Conservation (phyloP, 2,329 filamentous ascomycete species). For the Aspergillus sp. region DNA sequence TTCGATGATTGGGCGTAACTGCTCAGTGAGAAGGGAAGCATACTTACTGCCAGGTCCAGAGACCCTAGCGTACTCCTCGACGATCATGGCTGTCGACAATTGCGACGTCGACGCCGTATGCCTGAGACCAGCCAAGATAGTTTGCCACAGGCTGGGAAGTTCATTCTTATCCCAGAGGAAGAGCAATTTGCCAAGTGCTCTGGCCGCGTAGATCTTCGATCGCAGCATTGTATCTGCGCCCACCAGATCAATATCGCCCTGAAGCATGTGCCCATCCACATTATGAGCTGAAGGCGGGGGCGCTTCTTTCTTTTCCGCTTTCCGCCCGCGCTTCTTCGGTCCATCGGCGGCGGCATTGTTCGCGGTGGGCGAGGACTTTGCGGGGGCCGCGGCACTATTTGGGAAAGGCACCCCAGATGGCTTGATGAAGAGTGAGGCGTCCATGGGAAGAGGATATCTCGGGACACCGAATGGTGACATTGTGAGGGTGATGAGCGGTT, state of each 20-base stretch:
- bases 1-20: constrained; percentile 76
- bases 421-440: constrained; percentile 83
- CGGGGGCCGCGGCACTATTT: constrained; percentile 40
- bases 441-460: constrained; percentile 89
- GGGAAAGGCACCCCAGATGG: constrained; percentile 86
- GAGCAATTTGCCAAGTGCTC: constrained; percentile 83
- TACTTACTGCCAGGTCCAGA: constrained; percentile 37
- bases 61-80: constrained; percentile 81
- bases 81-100: constrained; percentile 75
- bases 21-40: constrained; percentile 48
- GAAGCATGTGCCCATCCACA: constrained; percentile 96
- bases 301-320: constrained; percentile 80
- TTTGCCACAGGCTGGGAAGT: constrained; percentile 55
- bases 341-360: constrained; percentile 58
- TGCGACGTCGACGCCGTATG: constrained; percentile 84
- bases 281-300: constrained; percentile 75
- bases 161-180: constrained; percentile 66
- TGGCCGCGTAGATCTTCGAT: constrained; percentile 83
- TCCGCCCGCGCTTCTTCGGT: constrained; percentile 73
- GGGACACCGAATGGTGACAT: constrained; percentile 91
- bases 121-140: constrained; percentile 69
- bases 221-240: constrained; percentile 85
- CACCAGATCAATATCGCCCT: constrained; percentile 92
- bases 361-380: constrained; percentile 46
- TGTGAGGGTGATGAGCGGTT: constrained; percentile 79